Evolutionary conservation across 1,139 yeast species (phyloP), one percentile per base, ranked within the genome.

Genomic region (Pichia sp.): DNA sequence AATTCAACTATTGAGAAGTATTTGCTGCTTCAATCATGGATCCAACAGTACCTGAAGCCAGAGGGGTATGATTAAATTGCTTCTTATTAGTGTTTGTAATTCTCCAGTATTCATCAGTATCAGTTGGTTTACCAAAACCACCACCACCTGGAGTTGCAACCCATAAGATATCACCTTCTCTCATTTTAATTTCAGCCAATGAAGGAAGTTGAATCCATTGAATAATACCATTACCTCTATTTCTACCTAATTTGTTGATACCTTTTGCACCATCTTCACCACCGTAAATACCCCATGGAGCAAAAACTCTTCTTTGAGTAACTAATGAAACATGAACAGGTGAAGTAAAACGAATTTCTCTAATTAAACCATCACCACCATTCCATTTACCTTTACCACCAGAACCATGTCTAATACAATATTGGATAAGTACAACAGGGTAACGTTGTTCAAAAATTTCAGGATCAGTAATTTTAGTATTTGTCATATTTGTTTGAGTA

Each of bases 401-500:
- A 19, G 58, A 52, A 4, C 50, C 51, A 19, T 43, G 31, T 37
- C 56, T 50, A 23, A 55, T 55, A 1, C 60, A 53, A 41, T 56
- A 63, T 40, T 60, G 60, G 24, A 56, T 56, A 28, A 63, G 47
- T 5, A 63, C 51, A 14, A 62, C 63, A 10, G 67, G 67, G 46
- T 62, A 62, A 38, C 67, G 50, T 41, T 60, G 61, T 41, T 63
- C 67, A 39, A 63, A 62, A 6, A 62, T 54, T 47, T 63, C 67
- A 7, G 63, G 55, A 45, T 63, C 67, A 8, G 67, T 63, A 43
- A 62, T 62, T 41, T 64, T 52, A 9, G 67, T 63, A 46, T 63
- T 63, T n/a, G 67, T 63, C 69, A 67, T 69, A 48, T 69, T 66
- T 23, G 69, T 63, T 50, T 69, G 74, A 32, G 68, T 66, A 38